Percentiles rank a stretch among this genome's conserved stretches.
These are phyloP conservation scores for Triticum dicoccoides DNA, from an alignment of 176 grass and related monocot genomes.

Conservation along the genomic window DNA sequence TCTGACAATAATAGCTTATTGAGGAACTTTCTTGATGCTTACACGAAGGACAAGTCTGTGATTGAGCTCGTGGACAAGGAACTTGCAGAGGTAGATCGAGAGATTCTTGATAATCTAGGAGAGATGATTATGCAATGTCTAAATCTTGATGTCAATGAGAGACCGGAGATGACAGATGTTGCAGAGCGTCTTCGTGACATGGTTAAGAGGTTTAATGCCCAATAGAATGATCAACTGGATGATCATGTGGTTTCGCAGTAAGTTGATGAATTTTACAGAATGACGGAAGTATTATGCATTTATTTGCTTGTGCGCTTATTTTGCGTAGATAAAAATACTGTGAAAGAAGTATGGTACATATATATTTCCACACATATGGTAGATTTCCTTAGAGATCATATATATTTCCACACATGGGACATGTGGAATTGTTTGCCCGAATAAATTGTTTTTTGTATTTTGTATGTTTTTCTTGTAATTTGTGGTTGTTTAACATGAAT, in stretches of 20 bases:
- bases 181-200: neutral
- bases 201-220: neutral
- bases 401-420: too few relatives aligned
- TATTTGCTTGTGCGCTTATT: too few relatives aligned
- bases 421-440: too few relatives aligned
- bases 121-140: neutral
- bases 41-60: neutral
- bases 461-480: too few relatives aligned
- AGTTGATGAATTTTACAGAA: too few relatives aligned
- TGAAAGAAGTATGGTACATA: too few relatives aligned
- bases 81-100: neutral
- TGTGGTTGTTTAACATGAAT: too few relatives aligned
- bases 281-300: too few relatives aligned
- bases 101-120: neutral
- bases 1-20: neutral
- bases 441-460: too few relatives aligned
- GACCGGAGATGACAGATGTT: neutral
- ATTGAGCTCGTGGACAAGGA: neutral
- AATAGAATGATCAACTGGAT: neutral
- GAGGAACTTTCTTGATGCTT: neutral
- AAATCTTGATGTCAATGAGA: neutral
- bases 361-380: too few relatives aligned
- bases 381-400: too few relatives aligned
- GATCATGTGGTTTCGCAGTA: neutral
- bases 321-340: too few relatives aligned